Evolutionary conservation across 306 rosid species (phyloP).

Genomic region (Dalbergia oliveri): DNA sequence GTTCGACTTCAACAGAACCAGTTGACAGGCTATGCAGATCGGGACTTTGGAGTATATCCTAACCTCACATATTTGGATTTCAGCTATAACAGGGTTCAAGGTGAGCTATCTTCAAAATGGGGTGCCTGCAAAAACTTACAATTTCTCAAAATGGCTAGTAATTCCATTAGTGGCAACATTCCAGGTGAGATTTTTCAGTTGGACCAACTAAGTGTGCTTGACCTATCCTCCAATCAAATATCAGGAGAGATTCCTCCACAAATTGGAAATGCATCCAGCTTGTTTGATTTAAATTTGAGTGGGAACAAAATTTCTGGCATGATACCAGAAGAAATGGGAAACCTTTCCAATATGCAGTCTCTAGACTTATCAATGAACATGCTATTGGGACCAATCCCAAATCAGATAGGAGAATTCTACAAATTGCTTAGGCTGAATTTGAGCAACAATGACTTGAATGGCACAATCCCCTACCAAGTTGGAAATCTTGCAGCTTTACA

Average conservation of each 20-base stretch:
- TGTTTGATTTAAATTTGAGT: slow-evolving; percentile 41
- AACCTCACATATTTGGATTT: slow-evolving; percentile 61
- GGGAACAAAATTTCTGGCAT: slow-evolving; percentile 56
- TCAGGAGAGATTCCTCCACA: slow-evolving; percentile 56
- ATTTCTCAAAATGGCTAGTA: too few species aligned
- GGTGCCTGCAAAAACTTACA: too few species aligned
- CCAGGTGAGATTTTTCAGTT: too few species aligned
- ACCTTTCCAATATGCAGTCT: slow-evolving; percentile 44
- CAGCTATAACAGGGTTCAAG: slow-evolving; percentile 54
- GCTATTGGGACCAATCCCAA: slow-evolving; percentile 57
- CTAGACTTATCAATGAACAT: slow-evolving; percentile 60
- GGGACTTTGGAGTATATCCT: slow-evolving; percentile 65
- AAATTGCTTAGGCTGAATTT: slow-evolving; percentile 51
- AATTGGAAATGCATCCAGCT: slow-evolving; percentile 51
- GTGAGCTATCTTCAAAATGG: too few species aligned
- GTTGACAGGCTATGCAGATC: slow-evolving; percentile 55
- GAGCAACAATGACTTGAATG: slow-evolving; percentile 56
- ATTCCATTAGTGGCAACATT: too few species aligned
- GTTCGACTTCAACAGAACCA: slow-evolving; percentile 56
- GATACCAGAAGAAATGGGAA: slow-evolving; percentile 56
- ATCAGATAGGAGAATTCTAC: slow-evolving; percentile 49
- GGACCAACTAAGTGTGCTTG: too few species aligned
- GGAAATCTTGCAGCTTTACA: slow-evolving; percentile 57
- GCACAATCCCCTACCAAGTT: slow-evolving; percentile 57
- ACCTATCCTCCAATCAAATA: too few species aligned